Base-by-base conservation (phyloP, 2,329 filamentous ascomycete genomes). In the Sporothrix protearum region DNA sequence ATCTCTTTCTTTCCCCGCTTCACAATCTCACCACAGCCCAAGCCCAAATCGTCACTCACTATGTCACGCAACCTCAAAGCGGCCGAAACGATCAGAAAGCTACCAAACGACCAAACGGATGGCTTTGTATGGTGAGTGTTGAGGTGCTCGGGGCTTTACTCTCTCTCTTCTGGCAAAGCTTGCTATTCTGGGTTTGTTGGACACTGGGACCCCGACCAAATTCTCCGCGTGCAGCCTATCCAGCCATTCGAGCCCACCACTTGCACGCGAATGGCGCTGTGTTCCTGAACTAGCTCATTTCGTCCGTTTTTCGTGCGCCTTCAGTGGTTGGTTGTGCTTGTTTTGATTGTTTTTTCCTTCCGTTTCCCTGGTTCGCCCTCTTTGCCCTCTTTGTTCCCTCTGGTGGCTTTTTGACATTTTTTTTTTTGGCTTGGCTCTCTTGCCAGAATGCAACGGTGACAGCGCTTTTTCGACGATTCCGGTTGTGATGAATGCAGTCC, bases 361-460 rank as follows among this genome's bases (percentile, higher is more conserved):
- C 7, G 16, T 51, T 22, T 22, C 49, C 16, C 45, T 36, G 45
- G 16, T 49, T 49, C 19, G n/a, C n/a, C n/a, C n/a, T n/a, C n/a
- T n/a, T n/a, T n/a, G n/a, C 45, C 19, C 45, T 7, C 49, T 51
- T 16, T n/a, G 16, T 2, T 49, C n/a, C 47, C 16, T 49, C 47
- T 22, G 47, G 16, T 36, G 33, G 33, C 33, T 36, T 36, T 36
- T 36, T 36, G 33, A 36, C 33, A n/a, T n/a, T n/a, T n/a, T 42
- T 0, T 16, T 47, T 49, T 33, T 33, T n/a, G 16, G 25, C 42
- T 66, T 42, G 64, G 45, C 64, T 68, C 30, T n/a, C n/a, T 28
- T 51, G 59, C 64, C 45, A 68, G 16, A 68, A 53, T 68, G 64
- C 28, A 53, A 68, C 64, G 47, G 64, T 66, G 28, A 36, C 64